A percentile compares a stretch with the other conserved stretches of the same genome.
phyloP scores from a whole-genome alignment of 2,329 filamentous ascomycete species.

The Colletotrichum sublineola region DNA sequence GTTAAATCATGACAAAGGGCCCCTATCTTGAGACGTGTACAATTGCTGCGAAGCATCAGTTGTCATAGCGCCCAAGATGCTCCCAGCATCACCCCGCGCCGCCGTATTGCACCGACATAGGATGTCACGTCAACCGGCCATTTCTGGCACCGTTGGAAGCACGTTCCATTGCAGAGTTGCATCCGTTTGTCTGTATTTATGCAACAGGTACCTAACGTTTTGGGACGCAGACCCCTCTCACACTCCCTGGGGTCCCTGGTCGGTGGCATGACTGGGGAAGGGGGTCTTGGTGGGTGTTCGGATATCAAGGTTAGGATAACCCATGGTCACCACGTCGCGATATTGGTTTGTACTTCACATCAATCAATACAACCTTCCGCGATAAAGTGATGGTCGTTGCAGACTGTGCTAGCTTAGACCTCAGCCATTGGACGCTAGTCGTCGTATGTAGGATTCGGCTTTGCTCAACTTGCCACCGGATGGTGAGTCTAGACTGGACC shows the following conservation, averaged over 20 bases:
- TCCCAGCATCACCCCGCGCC: slow-evolving; percentile 31
- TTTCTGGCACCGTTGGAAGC: slow-evolving; percentile 32
- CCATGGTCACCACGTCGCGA: slow-evolving; percentile 27
- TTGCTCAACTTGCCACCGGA: slow-evolving; percentile 7
- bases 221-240: slow-evolving; percentile 31
- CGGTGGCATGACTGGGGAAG: slow-evolving; percentile 22
- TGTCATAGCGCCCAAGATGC: slow-evolving; percentile 4
- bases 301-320: slow-evolving; percentile 38
- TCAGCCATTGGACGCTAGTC: slow-evolving; percentile 33
- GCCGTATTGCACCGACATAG: slow-evolving; percentile 22
- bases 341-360: slow-evolving; percentile 24
- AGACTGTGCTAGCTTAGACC: slow-evolving; percentile 23
- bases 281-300: slow-evolving; percentile 20
- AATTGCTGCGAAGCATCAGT: slow-evolving; percentile 19
- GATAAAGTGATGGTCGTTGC: neutral
- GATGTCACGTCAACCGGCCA: slow-evolving; percentile 16
- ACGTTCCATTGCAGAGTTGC: slow-evolving; percentile 33
- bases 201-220: slow-evolving; percentile 26
- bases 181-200: slow-evolving; percentile 28
- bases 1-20: slow-evolving; percentile 34
- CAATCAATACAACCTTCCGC: slow-evolving; percentile 14
- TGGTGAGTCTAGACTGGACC: slow-evolving; percentile 19
- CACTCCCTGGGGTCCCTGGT: slow-evolving; percentile 18
- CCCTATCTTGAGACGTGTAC: slow-evolving; percentile 6
- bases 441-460: slow-evolving; percentile 8